Evolutionary conservation across 2,329 filamentous ascomycete species (phyloP).

Genomic region (Aspergillus pseudoglaucus): DNA sequence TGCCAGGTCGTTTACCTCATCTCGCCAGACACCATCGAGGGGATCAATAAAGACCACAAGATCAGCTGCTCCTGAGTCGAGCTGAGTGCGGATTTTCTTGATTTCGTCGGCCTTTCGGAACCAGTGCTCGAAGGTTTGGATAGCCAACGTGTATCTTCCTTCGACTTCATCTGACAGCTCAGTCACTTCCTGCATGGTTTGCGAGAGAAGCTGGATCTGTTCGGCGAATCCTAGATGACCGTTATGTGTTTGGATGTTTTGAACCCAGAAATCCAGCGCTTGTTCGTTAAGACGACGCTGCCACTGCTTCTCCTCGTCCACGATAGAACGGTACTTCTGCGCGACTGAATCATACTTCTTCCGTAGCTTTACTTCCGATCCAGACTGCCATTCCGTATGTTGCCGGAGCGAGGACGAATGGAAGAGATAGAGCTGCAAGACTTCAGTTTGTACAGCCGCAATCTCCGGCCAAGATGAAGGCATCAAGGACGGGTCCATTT

Average conservation of each 20-base stretch:
- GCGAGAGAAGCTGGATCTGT: conserved; percentile 35
- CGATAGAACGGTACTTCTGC: conserved; percentile 24
- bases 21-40: conserved; percentile 28
- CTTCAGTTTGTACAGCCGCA: conserved; percentile 34
- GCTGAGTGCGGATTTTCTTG: conserved; percentile 11
- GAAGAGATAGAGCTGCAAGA: conserved; percentile 38
- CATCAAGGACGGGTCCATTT: conserved; percentile 16
- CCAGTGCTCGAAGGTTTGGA: conserved; percentile 33
- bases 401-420: conserved; percentile 25
- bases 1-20: conserved; percentile 22
- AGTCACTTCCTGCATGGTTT: conserved; percentile 32
- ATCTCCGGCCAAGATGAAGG: conserved; percentile 29
- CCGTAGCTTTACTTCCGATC: conserved; percentile 23
- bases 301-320: conserved; percentile 25
- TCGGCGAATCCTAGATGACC: conserved; percentile 25
- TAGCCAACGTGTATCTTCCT: conserved; percentile 24
- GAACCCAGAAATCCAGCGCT: conserved; percentile 28
- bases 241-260: conserved; percentile 22
- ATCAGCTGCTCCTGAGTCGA: conserved; percentile 6
- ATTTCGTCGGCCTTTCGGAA: conserved; percentile 24
- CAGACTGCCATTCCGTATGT: conserved; percentile 25
- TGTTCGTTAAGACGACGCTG: conserved; percentile 31
- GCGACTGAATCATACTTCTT: conserved; percentile 31
- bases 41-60: conserved; percentile 28
- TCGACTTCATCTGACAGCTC: conserved; percentile 21